Evolutionary conservation across 2,329 filamentous ascomycete species (phyloP).

Genomic region (Endoconidiophora polonica): DNA sequence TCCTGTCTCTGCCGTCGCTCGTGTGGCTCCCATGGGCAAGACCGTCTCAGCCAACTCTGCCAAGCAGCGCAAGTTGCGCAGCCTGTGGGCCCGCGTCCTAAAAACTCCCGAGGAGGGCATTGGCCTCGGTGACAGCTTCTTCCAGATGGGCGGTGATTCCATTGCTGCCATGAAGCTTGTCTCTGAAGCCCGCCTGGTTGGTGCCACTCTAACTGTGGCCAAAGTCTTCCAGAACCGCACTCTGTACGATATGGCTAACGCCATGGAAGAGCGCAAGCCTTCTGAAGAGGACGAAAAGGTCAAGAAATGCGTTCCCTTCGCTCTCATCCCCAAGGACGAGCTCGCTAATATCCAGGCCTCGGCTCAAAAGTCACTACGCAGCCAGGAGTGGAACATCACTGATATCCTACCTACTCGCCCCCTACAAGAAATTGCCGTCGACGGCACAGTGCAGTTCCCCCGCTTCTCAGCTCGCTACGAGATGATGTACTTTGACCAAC

Average conservation of each 20-base stretch:
- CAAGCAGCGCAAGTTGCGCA: constrained; percentile 28
- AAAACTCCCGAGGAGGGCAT: constrained; percentile 29
- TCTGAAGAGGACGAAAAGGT: constrained; percentile 7
- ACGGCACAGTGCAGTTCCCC: constrained; percentile 38
- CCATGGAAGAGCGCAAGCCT: constrained; percentile 24
- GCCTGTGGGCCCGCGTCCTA: constrained; percentile 33
- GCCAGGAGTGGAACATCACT: constrained; percentile 32
- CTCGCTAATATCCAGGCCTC: constrained; percentile 22
- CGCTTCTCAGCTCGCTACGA: constrained; percentile 49
- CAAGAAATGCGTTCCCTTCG: constrained; percentile 30
- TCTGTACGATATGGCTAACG: constrained; percentile 35
- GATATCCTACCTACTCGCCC: constrained; percentile 43
- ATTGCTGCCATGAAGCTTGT: constrained; percentile 45
- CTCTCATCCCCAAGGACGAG: constrained; percentile 18
- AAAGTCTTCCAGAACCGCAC: constrained; percentile 35
- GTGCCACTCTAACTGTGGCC: constrained; percentile 34
- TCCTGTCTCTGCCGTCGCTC: constrained; percentile 5
- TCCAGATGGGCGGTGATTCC: constrained; percentile 43
- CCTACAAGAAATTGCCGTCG: constrained; percentile 41
- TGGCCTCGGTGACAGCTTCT: constrained; percentile 40
- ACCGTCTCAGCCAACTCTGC: constrained; percentile 24
- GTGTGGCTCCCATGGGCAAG: constrained; percentile 15
- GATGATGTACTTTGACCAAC: constrained; percentile 41
- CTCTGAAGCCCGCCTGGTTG: constrained; percentile 32
- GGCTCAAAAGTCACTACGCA: constrained; percentile 34